Evolutionary conservation across 2,329 filamentous ascomycete species (phyloP).

Genomic region (Nothophoma quercina): DNA sequence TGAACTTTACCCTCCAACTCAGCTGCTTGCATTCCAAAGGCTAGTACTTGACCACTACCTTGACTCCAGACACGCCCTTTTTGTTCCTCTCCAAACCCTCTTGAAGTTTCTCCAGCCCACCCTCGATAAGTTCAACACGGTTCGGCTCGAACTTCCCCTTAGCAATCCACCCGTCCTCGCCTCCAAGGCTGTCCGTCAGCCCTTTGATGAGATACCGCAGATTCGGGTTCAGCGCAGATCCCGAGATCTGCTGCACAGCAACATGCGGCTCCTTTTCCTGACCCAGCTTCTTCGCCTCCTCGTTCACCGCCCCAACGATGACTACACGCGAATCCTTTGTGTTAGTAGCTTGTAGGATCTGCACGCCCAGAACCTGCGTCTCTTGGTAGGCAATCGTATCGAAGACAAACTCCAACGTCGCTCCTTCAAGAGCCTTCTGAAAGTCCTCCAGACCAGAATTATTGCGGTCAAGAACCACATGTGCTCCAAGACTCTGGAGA

Average conservation of each 20-base stretch:
- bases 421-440: slow-evolving; percentile 3
- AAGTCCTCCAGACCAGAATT: slow-evolving; percentile 6
- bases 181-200: slow-evolving; percentile 15
- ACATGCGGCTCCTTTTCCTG: slow-evolving; percentile 9
- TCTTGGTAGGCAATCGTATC: slow-evolving; percentile 9
- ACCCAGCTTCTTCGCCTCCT: slow-evolving; percentile 12
- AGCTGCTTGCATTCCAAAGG: neutral
- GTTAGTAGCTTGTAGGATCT: slow-evolving; percentile 7
- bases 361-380: slow-evolving; percentile 12
- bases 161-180: slow-evolving; percentile 16
- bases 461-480: slow-evolving; percentile 14
- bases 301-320: neutral
- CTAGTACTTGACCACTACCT: slow-evolving; percentile 10
- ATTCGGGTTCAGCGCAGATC: slow-evolving; percentile 10
- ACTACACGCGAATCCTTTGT: slow-evolving; percentile 5
- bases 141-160: slow-evolving; percentile 17
- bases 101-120: slow-evolving; percentile 16
- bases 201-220: slow-evolving; percentile 12
- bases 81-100: slow-evolving; percentile 19
- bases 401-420: slow-evolving; percentile 18
- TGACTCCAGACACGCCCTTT: slow-evolving; percentile 20
- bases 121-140: slow-evolving; percentile 5
- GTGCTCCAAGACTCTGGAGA: slow-evolving; percentile 45
- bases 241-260: slow-evolving; percentile 7
- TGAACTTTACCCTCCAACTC: too few relatives aligned